Evolutionary conservation across 2,329 filamentous ascomycete species (phyloP).

Genomic region (Davidsoniella neocaledoniae): DNA sequence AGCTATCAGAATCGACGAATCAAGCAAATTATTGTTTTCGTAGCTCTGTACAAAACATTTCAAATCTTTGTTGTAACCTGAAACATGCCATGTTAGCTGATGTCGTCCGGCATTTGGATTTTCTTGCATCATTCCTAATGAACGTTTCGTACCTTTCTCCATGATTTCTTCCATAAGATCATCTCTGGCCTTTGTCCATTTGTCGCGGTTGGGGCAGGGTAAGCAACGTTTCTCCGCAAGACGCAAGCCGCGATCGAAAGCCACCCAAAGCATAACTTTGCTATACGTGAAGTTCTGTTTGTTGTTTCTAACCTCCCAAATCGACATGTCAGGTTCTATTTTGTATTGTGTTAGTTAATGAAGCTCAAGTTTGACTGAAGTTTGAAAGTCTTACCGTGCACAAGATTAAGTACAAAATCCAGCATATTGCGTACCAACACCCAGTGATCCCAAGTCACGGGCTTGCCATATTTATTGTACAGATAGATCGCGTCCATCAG

Average conservation of each 20-base stretch:
- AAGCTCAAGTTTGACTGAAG: neutral
- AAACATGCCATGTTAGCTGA: constrained; percentile 3
- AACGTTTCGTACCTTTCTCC: constrained; percentile 36
- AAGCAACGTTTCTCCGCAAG: constrained; percentile 60
- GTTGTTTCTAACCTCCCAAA: constrained; percentile 63
- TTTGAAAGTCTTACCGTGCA: constrained; percentile 28
- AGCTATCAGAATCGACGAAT: constrained; percentile 60
- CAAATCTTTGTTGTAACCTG: constrained; percentile 53
- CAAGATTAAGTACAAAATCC: constrained; percentile 55
- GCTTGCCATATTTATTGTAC: constrained; percentile 66
- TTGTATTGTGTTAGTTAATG: constrained; percentile 11
- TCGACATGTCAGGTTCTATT: constrained; percentile 57
- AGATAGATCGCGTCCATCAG: constrained; percentile 63
- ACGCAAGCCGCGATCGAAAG: constrained; percentile 57
- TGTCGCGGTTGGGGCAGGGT: constrained; percentile 50
- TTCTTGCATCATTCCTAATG: neutral
- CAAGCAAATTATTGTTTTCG: constrained; percentile 50
- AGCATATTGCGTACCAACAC: constrained; percentile 50
- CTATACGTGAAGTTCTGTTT: constrained; percentile 67
- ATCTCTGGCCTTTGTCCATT: constrained; percentile 52
- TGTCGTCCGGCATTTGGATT: neutral
- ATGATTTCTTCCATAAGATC: constrained; percentile 59
- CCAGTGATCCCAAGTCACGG: constrained; percentile 63
- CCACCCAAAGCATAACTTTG: constrained; percentile 74
- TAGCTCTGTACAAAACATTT: constrained; percentile 61